Evolutionary conservation across 768 basidiomycete species (phyloP), one percentile per base, ranked within the genome.

Genomic region (Serendipita sp.): DNA sequence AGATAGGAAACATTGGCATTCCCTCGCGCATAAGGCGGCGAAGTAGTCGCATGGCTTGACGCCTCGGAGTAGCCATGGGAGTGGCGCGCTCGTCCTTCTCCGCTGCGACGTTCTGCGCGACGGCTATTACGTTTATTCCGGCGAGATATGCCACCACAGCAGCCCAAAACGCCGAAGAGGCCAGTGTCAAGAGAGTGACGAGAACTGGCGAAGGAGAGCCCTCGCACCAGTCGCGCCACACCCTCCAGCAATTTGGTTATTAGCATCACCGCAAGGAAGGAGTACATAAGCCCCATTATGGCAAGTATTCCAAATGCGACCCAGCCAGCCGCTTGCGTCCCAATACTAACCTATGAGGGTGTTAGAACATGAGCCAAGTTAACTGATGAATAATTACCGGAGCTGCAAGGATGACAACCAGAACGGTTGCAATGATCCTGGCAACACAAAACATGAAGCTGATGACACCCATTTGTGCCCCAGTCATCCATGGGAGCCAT

Each of bases 401-500:
- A 31, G 92, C 89, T 15, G 88, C 87, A 60, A 99, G 75, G 67
- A 97, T 90, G 69, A 99, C 88, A 52, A 97, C 77, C 37, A 99
- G 74, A 13, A 97, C 92, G 2, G 90, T 88, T 27, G 92, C 81
- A 31, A 93, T 85, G 69, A 96, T 94, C 67, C 95, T 80, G 23
- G 88, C 85, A 3, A 95, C 88, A 65, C 91, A 92, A 69, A 95
- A 87, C 70, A 96, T 76, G 77, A 97, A 97, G 72, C 90, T 92
- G 65, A 95, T 86, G 40, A 93, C 78, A 13, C 94, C 95, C 96
- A 98, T 98, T 66, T 91, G 89, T 1, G 95, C 92, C 1, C 95
- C 92, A 63, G 87, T 87, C 34, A 91, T 91, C 95, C 95, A 99
- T 16, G 94, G 94, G 65, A 96, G 80, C 91, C 91, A 96, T 36